A percentile compares a stretch with the other conserved stretches of the same genome.
Evolutionary conservation across 106 monocot species (phyloP).

Genomic region (Hemerocallis citrina): DNA sequence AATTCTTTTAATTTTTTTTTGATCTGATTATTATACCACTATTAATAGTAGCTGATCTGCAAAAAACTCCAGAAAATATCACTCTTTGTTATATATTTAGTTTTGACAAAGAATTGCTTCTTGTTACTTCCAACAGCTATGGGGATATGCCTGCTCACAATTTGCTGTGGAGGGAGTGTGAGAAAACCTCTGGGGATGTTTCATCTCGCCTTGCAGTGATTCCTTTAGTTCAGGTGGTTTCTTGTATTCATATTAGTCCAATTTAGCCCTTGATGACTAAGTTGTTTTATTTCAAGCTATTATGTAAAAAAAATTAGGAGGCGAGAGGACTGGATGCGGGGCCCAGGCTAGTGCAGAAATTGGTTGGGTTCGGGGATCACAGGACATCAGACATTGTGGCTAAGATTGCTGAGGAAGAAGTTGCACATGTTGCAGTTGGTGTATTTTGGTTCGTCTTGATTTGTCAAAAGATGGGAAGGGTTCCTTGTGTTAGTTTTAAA

Average conservation of each 20-base stretch:
- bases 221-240: constrained; percentile 84
- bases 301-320: constrained; percentile 33
- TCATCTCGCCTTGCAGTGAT: constrained; percentile 77
- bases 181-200: constrained; percentile 73
- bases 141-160: constrained; percentile 96
- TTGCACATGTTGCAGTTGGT: constrained; percentile 95
- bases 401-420: constrained; percentile 89
- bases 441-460: constrained; percentile 66
- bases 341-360: constrained; percentile 78
- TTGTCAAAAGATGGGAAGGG: constrained; percentile 59
- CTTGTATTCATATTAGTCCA: constrained; percentile 1
- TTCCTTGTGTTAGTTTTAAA: constrained; percentile 59
- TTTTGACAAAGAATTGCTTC: too few relatives aligned
- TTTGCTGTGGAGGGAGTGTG: constrained; percentile 87
- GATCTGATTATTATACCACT: too few relatives aligned
- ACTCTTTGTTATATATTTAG: background rate
- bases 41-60: too few relatives aligned
- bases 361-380: constrained; percentile 82
- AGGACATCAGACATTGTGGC: constrained; percentile 73
- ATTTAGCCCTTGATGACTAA: background rate
- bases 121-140: constrained; percentile 33
- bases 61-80: too few relatives aligned
- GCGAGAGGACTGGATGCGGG: constrained; percentile 97
- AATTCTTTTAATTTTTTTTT: too few relatives aligned
- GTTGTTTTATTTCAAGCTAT: background rate